A percentile compares a stretch with the other conserved stretches of the same genome.
Conservation (phyloP, 768 basidiomycete genomes). For the Suillus subalutaceus region DNA sequence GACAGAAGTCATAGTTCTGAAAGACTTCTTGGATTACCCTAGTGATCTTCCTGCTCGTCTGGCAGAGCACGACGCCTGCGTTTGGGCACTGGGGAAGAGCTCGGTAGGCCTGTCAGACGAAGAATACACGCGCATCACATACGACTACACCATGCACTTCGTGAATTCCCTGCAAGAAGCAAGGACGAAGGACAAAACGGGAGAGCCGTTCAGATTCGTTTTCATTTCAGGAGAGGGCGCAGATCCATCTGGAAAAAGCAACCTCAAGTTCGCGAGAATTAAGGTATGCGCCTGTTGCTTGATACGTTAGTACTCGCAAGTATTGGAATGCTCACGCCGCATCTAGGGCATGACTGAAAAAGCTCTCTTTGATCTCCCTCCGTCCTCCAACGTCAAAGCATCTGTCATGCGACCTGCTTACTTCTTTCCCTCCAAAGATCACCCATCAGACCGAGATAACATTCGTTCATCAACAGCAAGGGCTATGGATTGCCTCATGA, state of each 20-base stretch:
- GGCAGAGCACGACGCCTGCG: slow-evolving; percentile 36
- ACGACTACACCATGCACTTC: slow-evolving; percentile 37
- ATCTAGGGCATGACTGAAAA: slow-evolving; percentile 35
- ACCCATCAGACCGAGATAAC: slow-evolving; percentile 30
- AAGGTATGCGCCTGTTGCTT: slow-evolving; percentile 32
- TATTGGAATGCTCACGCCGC: not conserved
- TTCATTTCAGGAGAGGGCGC: slow-evolving; percentile 42
- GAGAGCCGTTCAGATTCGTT: slow-evolving; percentile 40
- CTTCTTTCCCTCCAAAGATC: slow-evolving; percentile 35
- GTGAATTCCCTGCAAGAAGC: slow-evolving; percentile 30
- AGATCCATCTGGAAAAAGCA: slow-evolving; percentile 35
- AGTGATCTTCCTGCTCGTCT: slow-evolving; percentile 30
- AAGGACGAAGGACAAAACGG: slow-evolving; percentile 18
- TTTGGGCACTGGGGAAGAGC: slow-evolving; percentile 40
- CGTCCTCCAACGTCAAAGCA: slow-evolving; percentile 23
- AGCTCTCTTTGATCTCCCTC: slow-evolving; percentile 29
- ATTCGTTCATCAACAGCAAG: slow-evolving; percentile 23
- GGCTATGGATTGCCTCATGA: slow-evolving; percentile 18
- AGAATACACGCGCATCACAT: slow-evolving; percentile 37
- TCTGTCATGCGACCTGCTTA: slow-evolving; percentile 37
- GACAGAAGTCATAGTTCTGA: slow-evolving; percentile 34
- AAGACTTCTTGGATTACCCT: slow-evolving; percentile 38
- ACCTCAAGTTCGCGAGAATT: slow-evolving; percentile 36
- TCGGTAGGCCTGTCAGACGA: slow-evolving; percentile 31
- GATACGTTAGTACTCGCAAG: not conserved